Evolutionary conservation across 306 rosid genomes (phyloP), one percentile per base, ranked within the genome.

Genomic region (Dicorynia guianensis): DNA sequence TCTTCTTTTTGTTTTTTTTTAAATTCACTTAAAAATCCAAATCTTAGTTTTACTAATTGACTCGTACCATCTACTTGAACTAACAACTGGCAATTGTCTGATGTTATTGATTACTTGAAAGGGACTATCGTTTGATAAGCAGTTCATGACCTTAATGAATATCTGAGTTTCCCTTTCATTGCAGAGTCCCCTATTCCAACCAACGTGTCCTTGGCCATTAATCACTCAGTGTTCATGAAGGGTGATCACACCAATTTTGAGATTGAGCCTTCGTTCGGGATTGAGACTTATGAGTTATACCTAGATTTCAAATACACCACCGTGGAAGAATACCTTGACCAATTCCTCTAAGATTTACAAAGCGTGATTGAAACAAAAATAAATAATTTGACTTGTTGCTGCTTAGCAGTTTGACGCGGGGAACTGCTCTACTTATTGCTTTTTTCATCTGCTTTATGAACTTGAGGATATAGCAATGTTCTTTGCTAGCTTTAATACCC

Each of bases 221-320:
- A n/a, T n/a, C n/a, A n/a, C n/a, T n/a, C n/a, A n/a, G 86, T 69
- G 40, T 90, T 88, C 30, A 93, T 94, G 78, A 90, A 90, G 72
- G 98, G 98, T 63, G 98, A 92, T 33, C 90, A 87, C 3, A 88
- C 96, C 78, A 92, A 90, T 85, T 94, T 92, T 47, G 89, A 81
- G 77, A 91, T 92, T 15, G 89, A 91, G 13, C 76, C 92, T 12
- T 90, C 98, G 0, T 92, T 95, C 59, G 98, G 97, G 3, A 93
- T 89, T 7, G 93, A 95, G 82, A 97, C 96, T 53, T 89, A 86
- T 1, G 87, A 81, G 69, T 74, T 94, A 8, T 94, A 92, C 83
- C 96, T 97, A 0, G 97, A 95, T 63, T 93, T 92, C 53, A 79
- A 87, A 38, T 95, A 90, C 85, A 95, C 95, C 67, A 81, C 92